Conservation (phyloP, 2,329 filamentous ascomycete species). For the Setomelanomma holmii region DNA sequence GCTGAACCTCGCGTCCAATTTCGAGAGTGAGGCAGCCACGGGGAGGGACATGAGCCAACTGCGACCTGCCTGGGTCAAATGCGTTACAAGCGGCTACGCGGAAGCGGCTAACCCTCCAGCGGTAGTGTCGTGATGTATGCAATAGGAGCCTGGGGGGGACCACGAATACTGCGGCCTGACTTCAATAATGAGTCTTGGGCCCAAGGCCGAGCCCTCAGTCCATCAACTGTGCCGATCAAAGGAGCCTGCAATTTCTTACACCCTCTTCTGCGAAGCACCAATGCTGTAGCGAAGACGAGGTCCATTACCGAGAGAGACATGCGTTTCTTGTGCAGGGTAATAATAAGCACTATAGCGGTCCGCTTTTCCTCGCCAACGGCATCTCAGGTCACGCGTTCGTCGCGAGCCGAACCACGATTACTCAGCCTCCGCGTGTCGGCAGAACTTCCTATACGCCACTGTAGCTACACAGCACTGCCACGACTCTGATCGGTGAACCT, state of each 20-base stretch:
- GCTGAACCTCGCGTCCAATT: slow-evolving; percentile 5
- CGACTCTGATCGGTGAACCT: neutral
- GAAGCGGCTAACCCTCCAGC: slow-evolving; percentile 22
- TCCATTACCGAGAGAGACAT: neutral
- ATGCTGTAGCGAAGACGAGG: too few species aligned
- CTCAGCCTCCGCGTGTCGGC: neutral
- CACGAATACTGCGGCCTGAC: neutral
- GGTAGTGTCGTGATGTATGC: slow-evolving; percentile 11
- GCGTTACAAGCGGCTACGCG: slow-evolving; percentile 8
- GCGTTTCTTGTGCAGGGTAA: too few species aligned
- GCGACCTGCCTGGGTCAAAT: neutral
- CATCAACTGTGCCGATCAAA: too few species aligned
- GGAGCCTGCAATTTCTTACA: too few species aligned
- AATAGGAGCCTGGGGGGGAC: neutral
- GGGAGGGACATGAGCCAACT: slow-evolving; percentile 5
- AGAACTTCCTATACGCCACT: neutral
- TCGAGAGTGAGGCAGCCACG: slow-evolving; percentile 6
- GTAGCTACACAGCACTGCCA: neutral
- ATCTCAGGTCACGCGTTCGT: neutral
- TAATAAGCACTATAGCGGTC: neutral
- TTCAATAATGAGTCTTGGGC: neutral
- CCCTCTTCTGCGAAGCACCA: too few species aligned
- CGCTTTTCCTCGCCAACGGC: neutral
- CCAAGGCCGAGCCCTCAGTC: too few species aligned
- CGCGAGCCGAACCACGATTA: too few species aligned